Base-by-base conservation (phyloP, 2,329 filamentous ascomycete species). In the Penicillium sp. region DNA sequence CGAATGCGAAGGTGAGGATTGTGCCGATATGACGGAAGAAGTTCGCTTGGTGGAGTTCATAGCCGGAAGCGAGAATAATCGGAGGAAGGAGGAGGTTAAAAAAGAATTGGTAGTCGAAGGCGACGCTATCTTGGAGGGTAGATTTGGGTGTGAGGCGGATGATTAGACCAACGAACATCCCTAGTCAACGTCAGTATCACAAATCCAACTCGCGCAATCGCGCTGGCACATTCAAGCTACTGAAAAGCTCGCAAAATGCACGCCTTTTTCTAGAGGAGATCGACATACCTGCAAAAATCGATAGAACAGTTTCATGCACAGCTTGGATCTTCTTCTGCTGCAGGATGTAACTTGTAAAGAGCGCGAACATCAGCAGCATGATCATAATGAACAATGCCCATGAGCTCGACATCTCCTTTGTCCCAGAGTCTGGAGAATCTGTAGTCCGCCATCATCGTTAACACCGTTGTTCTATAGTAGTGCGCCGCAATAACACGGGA, bases 81-180 rank as follows among this genome's bases (percentile, higher is more conserved):
- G 94, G 94, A 36, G 94, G 94, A n/a, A 99, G 89, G 11, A 99
- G 85, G 43, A 99, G 85, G 75, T 99, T 99, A 82, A 99, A 99
- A 82, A 99, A 99, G 81, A 97, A 96, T 71, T 97, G 92, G 73
- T 97, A 97, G 79, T 97, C 90, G 81, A 99, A 99, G 75, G 89
- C 96, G 69, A 99, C 92, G 61, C 91, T 87, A 71, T 90, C 90
- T 73, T 92, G 88, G 66, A 99, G 92, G 59, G 89, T 91, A 59
- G 91, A 88, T 62, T 89, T 88, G 49, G 89, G 87, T 42, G 86
- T 90, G 59, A 97, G 79, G 68, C 94, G 86, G 55, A 99, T 86
- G 56, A 96, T 84, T 66, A 99, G 80, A 5, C 94, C 94, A 57
- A 99, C 91, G 55, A 92, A 88, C 94, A 97, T 97, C 67, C 93